Evolutionary conservation across 1,139 yeast genomes (phyloP).

Genomic region (Suhomyces anneliseae): DNA sequence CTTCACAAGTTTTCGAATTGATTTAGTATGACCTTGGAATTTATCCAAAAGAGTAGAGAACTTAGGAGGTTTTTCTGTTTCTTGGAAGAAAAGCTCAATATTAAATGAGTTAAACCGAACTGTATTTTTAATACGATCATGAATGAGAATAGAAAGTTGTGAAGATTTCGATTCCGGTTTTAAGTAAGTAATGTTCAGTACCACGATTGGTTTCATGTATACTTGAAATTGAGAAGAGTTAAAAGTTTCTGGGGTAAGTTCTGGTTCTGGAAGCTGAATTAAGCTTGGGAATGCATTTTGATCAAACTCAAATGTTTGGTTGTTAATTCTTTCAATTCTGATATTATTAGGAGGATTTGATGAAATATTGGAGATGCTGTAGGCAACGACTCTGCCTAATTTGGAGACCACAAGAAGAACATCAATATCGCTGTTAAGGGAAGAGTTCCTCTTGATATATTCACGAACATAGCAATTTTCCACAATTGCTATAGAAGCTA

Average conservation of each 20-base stretch:
- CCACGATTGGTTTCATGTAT: conserved; percentile 23
- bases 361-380: conserved; percentile 53
- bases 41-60: conserved; percentile 32
- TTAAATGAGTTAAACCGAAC: conserved; percentile 29
- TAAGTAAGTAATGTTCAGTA: conserved; percentile 23
- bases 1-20: conserved; percentile 65
- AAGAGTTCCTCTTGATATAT: neutral
- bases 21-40: conserved; percentile 83
- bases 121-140: conserved; percentile 41
- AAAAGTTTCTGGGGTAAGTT: conserved; percentile 1
- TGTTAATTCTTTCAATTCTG: conserved; percentile 2
- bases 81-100: conserved; percentile 10
- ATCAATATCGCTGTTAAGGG: conserved; percentile 39
- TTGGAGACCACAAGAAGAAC: conserved; percentile 53
- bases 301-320: neutral
- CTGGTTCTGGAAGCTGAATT: neutral
- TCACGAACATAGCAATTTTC: conserved; percentile 52
- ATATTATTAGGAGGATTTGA: conserved; percentile 46
- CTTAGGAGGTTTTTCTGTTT: neutral
- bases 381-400: conserved; percentile 45
- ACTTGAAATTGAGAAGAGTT: conserved; percentile 18
- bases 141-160: conserved; percentile 31
- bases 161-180: conserved; percentile 12
- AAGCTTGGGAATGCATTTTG: conserved; percentile 10
- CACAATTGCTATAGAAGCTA: conserved; percentile 48